A percentile compares a stretch with the other conserved stretches of the same genome.
phyloP scores from a whole-genome alignment of 257 asterid genomes.

The Forsythia viridissima region DNA sequence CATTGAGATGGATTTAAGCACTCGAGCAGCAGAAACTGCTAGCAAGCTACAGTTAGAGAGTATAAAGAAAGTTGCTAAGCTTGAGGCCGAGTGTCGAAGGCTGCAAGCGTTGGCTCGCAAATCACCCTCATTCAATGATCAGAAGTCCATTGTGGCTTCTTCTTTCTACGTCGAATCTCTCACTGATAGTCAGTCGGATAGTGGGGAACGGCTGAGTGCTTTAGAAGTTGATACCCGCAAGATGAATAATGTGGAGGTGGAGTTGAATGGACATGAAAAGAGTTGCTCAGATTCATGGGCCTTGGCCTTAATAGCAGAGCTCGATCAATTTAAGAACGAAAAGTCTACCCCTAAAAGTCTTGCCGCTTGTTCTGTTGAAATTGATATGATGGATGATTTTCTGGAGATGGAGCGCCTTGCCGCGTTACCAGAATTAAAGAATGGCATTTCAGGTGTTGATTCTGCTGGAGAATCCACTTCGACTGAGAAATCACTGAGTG shows the following conservation, averaged over 20 bases:
- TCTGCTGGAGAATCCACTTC: constrained; percentile 36
- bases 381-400: constrained; percentile 88
- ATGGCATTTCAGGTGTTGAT: constrained; percentile 29
- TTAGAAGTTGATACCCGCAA: constrained; percentile 32
- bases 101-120: constrained; percentile 47
- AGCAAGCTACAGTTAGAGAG: constrained; percentile 73
- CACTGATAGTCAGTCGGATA: constrained; percentile 45
- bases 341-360: constrained; percentile 38
- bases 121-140: constrained; percentile 35
- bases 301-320: constrained; percentile 47
- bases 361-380: constrained; percentile 40
- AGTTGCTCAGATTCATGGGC: constrained; percentile 52
- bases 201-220: constrained; percentile 37
- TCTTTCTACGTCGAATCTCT: constrained; percentile 44
- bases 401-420: constrained; percentile 85
- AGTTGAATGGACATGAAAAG: constrained; percentile 38
- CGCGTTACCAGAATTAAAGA: constrained; percentile 53
- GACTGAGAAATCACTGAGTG: constrained; percentile 36
- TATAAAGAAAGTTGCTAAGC: constrained; percentile 58
- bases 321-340: constrained; percentile 56
- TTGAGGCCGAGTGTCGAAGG: constrained; percentile 56
- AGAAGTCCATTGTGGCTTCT: constrained; percentile 40
- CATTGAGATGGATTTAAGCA: constrained; percentile 71
- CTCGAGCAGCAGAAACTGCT: constrained; percentile 72
- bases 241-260: constrained; percentile 26